Percentiles rank a stretch among this genome's conserved stretches.
phyloP scores from a whole-genome alignment of 129 eudicot genomes.

The Logfia minima region DNA sequence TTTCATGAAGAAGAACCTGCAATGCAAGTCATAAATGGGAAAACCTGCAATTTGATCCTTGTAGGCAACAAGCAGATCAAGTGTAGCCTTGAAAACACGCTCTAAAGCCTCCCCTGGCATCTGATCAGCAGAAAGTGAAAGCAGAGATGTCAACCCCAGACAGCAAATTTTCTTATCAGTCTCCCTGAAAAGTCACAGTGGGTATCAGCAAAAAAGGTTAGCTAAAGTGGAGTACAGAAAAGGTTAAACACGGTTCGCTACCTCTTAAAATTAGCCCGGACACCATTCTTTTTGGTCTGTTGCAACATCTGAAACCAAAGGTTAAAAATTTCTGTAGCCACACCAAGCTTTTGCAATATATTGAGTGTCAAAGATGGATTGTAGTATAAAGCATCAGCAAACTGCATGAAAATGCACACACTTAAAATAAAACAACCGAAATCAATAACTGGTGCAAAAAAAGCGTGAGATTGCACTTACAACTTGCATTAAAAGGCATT shows the following conservation, averaged over 20 bases:
- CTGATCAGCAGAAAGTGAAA: constrained; percentile 82
- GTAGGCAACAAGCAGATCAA: constrained; percentile 90
- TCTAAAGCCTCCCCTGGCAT: constrained; percentile 82
- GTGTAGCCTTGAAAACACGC: constrained; percentile 89
- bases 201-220: not conserved
- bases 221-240: not conserved
- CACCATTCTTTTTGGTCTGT: constrained; percentile 79
- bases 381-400: constrained; percentile 86
- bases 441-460: not conserved
- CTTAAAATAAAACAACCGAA: not conserved
- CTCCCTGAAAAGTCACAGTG: constrained; percentile 45
- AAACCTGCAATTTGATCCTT: constrained; percentile 94
- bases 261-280: constrained; percentile 81
- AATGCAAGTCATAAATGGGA: not conserved
- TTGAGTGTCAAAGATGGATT: constrained; percentile 65
- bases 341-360: constrained; percentile 83
- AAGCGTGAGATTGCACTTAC: constrained; percentile 43
- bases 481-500: constrained; percentile 85
- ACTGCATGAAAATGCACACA: constrained; percentile 42
- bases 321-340: constrained; percentile 79
- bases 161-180: constrained; percentile 91
- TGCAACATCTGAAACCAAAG: constrained; percentile 97
- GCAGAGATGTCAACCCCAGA: constrained; percentile 89
- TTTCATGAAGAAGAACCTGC: not conserved
- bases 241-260: constrained; percentile 3